Conservation (phyloP, 208 protist species). For the Wallacemonas sp. region DNA sequence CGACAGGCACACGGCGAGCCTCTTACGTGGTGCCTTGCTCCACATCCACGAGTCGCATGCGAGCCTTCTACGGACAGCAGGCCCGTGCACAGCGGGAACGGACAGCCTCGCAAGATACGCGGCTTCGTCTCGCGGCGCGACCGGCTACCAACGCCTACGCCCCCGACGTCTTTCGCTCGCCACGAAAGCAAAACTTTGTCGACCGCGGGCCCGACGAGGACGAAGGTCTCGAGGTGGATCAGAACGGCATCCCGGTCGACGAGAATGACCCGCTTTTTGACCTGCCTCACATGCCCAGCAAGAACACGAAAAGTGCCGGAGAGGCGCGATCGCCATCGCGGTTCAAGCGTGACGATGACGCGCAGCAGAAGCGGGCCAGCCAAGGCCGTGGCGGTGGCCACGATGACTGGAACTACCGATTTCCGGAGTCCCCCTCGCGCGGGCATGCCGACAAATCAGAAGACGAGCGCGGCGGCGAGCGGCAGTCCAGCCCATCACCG, state of each 20-base stretch:
- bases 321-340: background rate
- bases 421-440: slow-evolving; percentile 7
- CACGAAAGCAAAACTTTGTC: slow-evolving; percentile 6
- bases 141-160: background rate
- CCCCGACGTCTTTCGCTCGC: slow-evolving; percentile 2
- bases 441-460: background rate
- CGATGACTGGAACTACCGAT: background rate
- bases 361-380: background rate
- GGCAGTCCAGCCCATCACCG: slow-evolving; percentile 9
- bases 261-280: background rate
- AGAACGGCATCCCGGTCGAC: background rate
- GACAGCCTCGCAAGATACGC: slow-evolving; percentile 8
- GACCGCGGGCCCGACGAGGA: background rate
- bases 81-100: slow-evolving; percentile 5
- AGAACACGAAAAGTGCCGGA: no score
- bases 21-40: slow-evolving; percentile 13
- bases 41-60: slow-evolving; percentile 19
- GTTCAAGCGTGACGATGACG: slow-evolving; percentile 12
- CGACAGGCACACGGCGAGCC: background rate
- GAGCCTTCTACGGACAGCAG: slow-evolving; percentile 13
- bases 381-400: background rate
- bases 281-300: no score
- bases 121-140: slow-evolving; percentile 1
- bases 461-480: background rate
- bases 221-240: slow-evolving; percentile 1